Evolutionary conservation across 371 early-diverging fungal genomes (phyloP).

Genomic region (Mortierella sp.): DNA sequence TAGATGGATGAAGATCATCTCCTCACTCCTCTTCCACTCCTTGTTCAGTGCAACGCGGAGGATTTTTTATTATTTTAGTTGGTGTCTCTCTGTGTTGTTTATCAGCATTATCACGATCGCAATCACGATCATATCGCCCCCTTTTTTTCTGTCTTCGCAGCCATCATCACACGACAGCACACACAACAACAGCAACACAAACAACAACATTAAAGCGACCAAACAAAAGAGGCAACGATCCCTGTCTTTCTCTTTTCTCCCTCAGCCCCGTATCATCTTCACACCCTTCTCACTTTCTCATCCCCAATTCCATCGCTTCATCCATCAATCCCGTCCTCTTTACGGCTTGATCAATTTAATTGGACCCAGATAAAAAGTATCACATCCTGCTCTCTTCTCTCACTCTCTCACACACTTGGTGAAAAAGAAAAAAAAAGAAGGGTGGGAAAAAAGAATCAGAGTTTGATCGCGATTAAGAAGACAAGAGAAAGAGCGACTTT

Average conservation of each 20-base stretch:
- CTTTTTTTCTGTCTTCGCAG: not conserved
- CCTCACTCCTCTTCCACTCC: not conserved
- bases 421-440: conserved; percentile 2
- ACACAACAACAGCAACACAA: not conserved
- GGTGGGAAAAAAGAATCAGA: conserved; percentile 38
- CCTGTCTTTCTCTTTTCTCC: not conserved
- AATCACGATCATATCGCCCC: conserved; percentile 11
- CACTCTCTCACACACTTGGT: not conserved
- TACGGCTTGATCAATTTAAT: not conserved
- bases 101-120: conserved; percentile 14
- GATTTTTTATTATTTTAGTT: conserved; percentile 1
- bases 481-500: conserved; percentile 6
- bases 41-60: conserved; percentile 6
- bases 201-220: not conserved
- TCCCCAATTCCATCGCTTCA: not conserved
- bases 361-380: conserved; percentile 9
- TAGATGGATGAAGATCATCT: not conserved
- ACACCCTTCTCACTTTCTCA: not conserved
- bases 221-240: conserved; percentile 6
- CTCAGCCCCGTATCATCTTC: not conserved
- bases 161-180: conserved; percentile 13
- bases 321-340: not conserved
- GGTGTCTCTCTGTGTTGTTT: not conserved
- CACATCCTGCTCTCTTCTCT: not conserved
- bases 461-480: conserved; percentile 40